phyloP scores from a whole-genome alignment of 208 protist genomes.

The Entamoeba dispar region DNA sequence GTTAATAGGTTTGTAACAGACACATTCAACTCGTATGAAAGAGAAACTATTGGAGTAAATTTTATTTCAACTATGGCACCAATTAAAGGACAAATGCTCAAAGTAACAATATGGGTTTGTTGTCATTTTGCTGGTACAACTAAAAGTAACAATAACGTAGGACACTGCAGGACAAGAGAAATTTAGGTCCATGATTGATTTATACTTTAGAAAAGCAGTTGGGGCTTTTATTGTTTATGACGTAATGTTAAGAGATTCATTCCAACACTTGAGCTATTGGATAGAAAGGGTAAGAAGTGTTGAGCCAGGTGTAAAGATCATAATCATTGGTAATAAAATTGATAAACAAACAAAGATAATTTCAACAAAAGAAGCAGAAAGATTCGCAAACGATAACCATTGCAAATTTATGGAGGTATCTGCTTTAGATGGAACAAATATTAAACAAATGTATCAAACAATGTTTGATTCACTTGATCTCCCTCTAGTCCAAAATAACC shows the following conservation, averaged over 20 bases:
- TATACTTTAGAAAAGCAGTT: slow-evolving; percentile 28
- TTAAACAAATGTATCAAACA: neutral
- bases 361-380: neutral
- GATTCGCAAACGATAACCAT: neutral
- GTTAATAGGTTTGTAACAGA: neutral
- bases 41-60: neutral
- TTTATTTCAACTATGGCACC: neutral
- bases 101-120: neutral
- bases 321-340: slow-evolving; percentile 30
- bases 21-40: neutral
- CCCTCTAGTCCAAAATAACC: neutral
- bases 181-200: slow-evolving; percentile 15
- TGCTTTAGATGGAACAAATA: neutral
- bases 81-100: neutral
- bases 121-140: neutral
- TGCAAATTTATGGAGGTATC: neutral
- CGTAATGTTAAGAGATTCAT: slow-evolving; percentile 16
- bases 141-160: slow-evolving; percentile 6
- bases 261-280: slow-evolving; percentile 22
- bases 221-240: slow-evolving; percentile 33
- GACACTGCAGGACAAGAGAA: slow-evolving; percentile 32
- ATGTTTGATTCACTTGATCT: neutral
- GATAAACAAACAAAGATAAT: slow-evolving; percentile 13
- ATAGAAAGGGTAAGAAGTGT: slow-evolving; percentile 15
- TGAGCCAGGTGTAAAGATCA: slow-evolving; percentile 2